Conservation (phyloP, 31 red algal species). For the Endocladia muricata region DNA sequence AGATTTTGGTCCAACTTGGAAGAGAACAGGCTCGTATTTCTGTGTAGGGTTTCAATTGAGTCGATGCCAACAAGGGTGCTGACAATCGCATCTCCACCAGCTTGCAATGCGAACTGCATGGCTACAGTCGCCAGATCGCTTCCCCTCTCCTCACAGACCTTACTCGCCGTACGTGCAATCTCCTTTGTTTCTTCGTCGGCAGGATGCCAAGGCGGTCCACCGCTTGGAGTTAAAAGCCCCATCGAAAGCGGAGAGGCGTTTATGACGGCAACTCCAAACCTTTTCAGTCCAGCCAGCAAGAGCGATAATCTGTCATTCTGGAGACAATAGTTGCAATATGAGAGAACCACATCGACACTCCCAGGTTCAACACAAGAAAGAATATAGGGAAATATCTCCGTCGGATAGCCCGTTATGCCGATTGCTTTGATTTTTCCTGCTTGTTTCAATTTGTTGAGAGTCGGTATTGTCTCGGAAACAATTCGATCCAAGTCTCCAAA, state of each 20-base stretch:
- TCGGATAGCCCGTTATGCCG: slow-evolving; percentile 88
- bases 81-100: slow-evolving; percentile 27
- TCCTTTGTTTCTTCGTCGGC: slow-evolving; percentile 69
- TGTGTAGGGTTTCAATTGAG: slow-evolving; percentile 66
- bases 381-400: slow-evolving; percentile 79
- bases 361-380: slow-evolving; percentile 38
- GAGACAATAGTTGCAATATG: slow-evolving; percentile 86
- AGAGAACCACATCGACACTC: slow-evolving; percentile 75
- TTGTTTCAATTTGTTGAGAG: slow-evolving; percentile 59
- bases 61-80: slow-evolving; percentile 95
- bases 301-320: slow-evolving; percentile 74
- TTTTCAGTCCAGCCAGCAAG: slow-evolving; percentile 47
- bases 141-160: slow-evolving; percentile 47
- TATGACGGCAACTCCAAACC: slow-evolving; percentile 69
- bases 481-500: slow-evolving; percentile 86
- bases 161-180: slow-evolving; percentile 27
- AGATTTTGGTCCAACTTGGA: slow-evolving; percentile 35
- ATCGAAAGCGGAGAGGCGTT: slow-evolving; percentile 90
- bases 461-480: slow-evolving; percentile 77
- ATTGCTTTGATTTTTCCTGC: slow-evolving; percentile 85
- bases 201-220: slow-evolving; percentile 89
- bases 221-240: slow-evolving; percentile 84
- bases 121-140: slow-evolving; percentile 65
- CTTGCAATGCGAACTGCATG: slow-evolving; percentile 72
- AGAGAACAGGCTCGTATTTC: slow-evolving; percentile 44